Percentiles rank a stretch among this genome's conserved stretches.
phyloP scores from a whole-genome alignment of 1,284 basidiomycete genomes.

The Apiotrichum siamense region DNA sequence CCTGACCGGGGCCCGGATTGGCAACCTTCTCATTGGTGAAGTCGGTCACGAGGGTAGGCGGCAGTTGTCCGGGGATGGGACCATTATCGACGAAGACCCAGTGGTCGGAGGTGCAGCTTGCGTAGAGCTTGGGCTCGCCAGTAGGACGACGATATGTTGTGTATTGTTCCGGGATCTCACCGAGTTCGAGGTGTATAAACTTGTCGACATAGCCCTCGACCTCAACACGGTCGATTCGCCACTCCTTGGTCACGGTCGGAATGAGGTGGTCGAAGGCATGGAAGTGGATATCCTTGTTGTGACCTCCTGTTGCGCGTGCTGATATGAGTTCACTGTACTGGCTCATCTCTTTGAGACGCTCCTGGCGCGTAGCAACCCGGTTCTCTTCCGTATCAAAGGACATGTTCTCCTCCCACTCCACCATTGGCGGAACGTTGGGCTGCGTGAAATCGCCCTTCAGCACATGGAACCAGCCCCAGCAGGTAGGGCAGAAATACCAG shows the following conservation, averaged over 20 bases:
- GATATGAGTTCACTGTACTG: background rate
- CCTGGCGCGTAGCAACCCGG: background rate
- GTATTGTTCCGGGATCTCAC: background rate
- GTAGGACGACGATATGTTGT: background rate
- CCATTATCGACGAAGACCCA: constrained; percentile 32
- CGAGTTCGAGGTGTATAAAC: constrained; percentile 28
- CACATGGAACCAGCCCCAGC: constrained; percentile 38
- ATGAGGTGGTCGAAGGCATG: constrained; percentile 25
- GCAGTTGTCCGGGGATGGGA: constrained; percentile 32
- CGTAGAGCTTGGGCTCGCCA: constrained; percentile 12
- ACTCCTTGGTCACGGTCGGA: constrained; percentile 3
- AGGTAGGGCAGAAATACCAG: constrained; percentile 41
- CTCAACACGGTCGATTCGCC: constrained; percentile 24
- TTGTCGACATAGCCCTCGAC: constrained; percentile 24
- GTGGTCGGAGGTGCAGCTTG: constrained; percentile 31
- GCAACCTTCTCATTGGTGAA: constrained; percentile 32
- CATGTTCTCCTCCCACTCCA: constrained; percentile 21
- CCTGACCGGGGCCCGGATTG: constrained; percentile 27
- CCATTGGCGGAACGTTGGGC: constrained; percentile 11
- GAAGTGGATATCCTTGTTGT: constrained; percentile 20
- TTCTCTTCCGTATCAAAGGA: background rate
- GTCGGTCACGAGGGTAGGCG: constrained; percentile 21
- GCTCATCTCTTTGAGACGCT: constrained; percentile 8
- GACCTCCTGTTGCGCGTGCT: constrained; percentile 8
- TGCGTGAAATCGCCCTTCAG: constrained; percentile 11